These are phyloP conservation scores for Flagelloscypha sp. DNA, from an alignment of 768 basidiomycete genomes.

Conservation along the genomic window DNA sequence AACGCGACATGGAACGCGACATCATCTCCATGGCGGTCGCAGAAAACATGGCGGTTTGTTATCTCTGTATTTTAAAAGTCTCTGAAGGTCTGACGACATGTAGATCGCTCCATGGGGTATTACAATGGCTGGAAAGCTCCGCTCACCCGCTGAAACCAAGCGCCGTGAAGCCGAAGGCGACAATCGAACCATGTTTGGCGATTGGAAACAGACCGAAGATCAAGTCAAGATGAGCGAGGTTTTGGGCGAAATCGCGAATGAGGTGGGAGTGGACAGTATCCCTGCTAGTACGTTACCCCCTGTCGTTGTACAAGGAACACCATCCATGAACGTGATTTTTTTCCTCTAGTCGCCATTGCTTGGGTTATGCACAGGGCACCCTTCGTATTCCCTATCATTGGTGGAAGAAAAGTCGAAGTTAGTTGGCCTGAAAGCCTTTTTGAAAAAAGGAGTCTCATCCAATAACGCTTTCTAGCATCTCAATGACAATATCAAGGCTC, in stretches of 20 bases:
- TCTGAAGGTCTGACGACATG: conserved; percentile 27
- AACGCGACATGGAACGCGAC: conserved; percentile 32
- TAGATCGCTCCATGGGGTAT: conserved; percentile 32
- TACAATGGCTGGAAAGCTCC: conserved; percentile 18
- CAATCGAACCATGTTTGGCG: conserved; percentile 17
- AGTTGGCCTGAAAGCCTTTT: too few species aligned
- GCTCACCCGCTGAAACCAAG: conserved; percentile 21
- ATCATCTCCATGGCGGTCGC: conserved; percentile 29
- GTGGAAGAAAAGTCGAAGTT: conserved; percentile 45
- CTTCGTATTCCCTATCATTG: conserved; percentile 44
- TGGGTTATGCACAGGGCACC: conserved; percentile 48
- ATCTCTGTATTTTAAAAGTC: conserved; percentile 12
- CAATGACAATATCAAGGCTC: conserved; percentile 29
- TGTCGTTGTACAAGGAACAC: too few species aligned
- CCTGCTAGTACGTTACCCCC: conserved; percentile 16
- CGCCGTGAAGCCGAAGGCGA: conserved; percentile 22
- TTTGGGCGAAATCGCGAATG: conserved; percentile 30
- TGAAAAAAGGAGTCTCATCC: too few species aligned
- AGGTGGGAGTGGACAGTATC: conserved; percentile 28
- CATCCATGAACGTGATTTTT: conserved; percentile 14
- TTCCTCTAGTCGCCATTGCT: conserved; percentile 47
- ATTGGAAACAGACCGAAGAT: conserved; percentile 28
- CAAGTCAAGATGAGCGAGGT: conserved; percentile 24
- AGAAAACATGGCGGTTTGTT: conserved; percentile 2
- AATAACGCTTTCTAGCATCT: too few species aligned